phyloP scores from a whole-genome alignment of 164 flowering plant genomes.

The Malania oleifera region DNA sequence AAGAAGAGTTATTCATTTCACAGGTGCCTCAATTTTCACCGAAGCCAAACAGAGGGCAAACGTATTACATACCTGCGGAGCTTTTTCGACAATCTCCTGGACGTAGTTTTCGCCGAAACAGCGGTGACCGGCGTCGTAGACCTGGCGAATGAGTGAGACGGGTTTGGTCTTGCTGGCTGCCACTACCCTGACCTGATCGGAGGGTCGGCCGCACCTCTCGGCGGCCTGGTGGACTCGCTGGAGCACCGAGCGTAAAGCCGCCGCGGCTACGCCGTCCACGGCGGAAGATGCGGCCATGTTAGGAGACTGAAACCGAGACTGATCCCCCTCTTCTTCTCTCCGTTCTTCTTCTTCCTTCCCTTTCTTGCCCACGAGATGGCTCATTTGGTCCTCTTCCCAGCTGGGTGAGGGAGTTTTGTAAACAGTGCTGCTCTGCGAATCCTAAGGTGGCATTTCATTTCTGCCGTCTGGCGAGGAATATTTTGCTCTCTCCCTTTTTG shows the following conservation, averaged over 20 bases:
- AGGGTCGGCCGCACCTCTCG: slow-evolving; percentile 49
- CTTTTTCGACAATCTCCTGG: slow-evolving; percentile 68
- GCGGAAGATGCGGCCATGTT: slow-evolving; percentile 16
- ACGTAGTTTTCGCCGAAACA: slow-evolving; percentile 94
- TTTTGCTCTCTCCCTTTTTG: no score
- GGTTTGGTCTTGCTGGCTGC: slow-evolving; percentile 94
- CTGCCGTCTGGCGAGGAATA: no score
- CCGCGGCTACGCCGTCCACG: slow-evolving; percentile 49
- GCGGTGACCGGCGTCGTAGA: slow-evolving; percentile 92
- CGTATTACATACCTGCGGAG: slow-evolving; percentile 9
- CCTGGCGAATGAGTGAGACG: slow-evolving; percentile 57
- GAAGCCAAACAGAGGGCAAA: no score
- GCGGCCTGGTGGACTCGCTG: slow-evolving; percentile 68
- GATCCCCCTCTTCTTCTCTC: neutral
- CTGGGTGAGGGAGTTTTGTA: neutral
- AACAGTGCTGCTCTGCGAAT: no score
- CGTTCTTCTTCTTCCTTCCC: neutral
- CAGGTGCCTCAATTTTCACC: no score
- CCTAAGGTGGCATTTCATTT: no score
- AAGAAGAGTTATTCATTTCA: no score
- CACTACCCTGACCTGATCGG: slow-evolving; percentile 59
- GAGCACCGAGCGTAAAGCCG: slow-evolving; percentile 71
- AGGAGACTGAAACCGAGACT: neutral
- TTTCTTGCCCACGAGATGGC: neutral
- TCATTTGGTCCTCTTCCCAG: neutral